These are phyloP conservation scores for Eremochloa ophiuroides DNA, from an alignment of 176 grass and related monocot species.

Conservation along the genomic window DNA sequence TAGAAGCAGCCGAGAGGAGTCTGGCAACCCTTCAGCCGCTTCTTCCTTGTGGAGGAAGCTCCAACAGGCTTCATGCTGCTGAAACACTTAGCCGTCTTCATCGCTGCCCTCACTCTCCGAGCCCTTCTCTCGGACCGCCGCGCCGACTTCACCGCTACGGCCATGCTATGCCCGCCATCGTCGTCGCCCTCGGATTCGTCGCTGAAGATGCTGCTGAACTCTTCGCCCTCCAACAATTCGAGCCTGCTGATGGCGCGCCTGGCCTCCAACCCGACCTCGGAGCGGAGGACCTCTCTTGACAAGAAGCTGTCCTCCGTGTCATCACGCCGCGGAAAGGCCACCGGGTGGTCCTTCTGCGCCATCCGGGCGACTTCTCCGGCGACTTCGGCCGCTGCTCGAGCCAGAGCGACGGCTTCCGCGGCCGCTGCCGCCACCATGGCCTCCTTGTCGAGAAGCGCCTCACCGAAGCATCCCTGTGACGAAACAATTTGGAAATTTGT, in stretches of 20 bases:
- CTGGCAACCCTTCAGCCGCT: slow-evolving; percentile 37
- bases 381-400: slow-evolving; percentile 69
- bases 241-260: slow-evolving; percentile 18
- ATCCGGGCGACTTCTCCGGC: slow-evolving; percentile 68
- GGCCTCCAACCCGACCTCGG: slow-evolving; percentile 16
- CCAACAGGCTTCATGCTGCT: slow-evolving; percentile 3
- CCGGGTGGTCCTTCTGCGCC: slow-evolving; percentile 19
- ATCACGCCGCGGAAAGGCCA: not conserved
- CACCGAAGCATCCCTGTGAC: slow-evolving; percentile 46
- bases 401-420: slow-evolving; percentile 83
- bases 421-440: slow-evolving; percentile 70
- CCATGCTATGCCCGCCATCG: not conserved
- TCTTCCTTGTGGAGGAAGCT: slow-evolving; percentile 49
- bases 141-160: slow-evolving; percentile 64
- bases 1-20: slow-evolving; percentile 56
- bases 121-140: slow-evolving; percentile 63
- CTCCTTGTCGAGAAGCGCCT: slow-evolving; percentile 61
- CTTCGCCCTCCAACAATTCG: slow-evolving; percentile 5
- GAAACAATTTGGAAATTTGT: too few relatives aligned
- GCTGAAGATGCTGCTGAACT: slow-evolving; percentile 36
- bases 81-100: slow-evolving; percentile 40
- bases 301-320: slow-evolving; percentile 10
- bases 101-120: slow-evolving; percentile 53
- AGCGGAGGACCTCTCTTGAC: slow-evolving; percentile 20
- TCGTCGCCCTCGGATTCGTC: slow-evolving; percentile 32